Evolutionary conservation across 2,329 filamentous ascomycete species (phyloP).

Genomic region (Monilinia laxa): DNA sequence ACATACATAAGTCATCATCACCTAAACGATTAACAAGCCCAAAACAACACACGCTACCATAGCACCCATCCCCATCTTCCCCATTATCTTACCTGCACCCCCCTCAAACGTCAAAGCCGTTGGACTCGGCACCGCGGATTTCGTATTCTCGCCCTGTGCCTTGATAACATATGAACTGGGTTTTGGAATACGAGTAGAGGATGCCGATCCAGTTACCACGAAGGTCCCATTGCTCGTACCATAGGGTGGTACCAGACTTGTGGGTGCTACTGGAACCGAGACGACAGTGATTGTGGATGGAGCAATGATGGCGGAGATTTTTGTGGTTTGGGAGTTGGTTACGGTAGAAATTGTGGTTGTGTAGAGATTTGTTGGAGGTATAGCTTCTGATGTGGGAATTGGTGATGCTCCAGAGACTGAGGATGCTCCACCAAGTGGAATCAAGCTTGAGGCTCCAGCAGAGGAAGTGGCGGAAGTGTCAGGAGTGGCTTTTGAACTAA

Average conservation of each 20-base stretch:
- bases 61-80: not conserved
- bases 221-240: not conserved
- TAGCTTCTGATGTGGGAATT: not conserved
- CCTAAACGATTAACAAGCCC: conserved; percentile 12
- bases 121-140: not conserved
- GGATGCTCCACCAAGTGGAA: not conserved
- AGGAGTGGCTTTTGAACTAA: not conserved
- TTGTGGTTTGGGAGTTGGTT: not conserved
- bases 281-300: conserved; percentile 13
- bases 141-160: not conserved
- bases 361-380: not conserved
- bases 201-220: not conserved
- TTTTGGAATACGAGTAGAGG: not conserved
- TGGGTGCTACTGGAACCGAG: not conserved
- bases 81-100: not conserved
- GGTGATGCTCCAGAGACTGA: not conserved
- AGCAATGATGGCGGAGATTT: not conserved
- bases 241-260: not conserved
- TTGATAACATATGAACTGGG: conserved; percentile 8
- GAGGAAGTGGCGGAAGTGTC: not conserved
- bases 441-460: no score
- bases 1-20: not conserved
- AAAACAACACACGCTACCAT: not conserved
- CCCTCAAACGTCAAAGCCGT: not conserved
- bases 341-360: conserved; percentile 3